Evolutionary conservation across 1,284 basidiomycete genomes (phyloP).

Genomic region (Trametes hirsuta): DNA sequence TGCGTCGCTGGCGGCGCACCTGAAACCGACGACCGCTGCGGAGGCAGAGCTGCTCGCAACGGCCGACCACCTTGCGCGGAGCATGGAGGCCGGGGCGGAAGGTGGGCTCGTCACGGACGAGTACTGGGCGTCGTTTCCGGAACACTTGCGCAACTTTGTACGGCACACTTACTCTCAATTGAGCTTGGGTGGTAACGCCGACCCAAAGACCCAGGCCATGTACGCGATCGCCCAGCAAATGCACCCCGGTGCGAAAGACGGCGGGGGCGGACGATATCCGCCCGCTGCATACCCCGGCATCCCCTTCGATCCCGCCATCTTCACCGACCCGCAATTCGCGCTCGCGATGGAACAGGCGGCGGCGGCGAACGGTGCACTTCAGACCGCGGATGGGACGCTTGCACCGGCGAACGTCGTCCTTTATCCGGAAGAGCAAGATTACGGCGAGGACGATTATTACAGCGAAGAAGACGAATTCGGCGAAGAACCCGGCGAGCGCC

Average conservation of each 20-base stretch:
- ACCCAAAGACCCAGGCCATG: constrained; percentile 57
- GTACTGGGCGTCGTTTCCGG: constrained; percentile 55
- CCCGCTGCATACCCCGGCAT: constrained; percentile 37
- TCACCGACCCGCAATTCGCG: constrained; percentile 57
- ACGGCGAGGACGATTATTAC: constrained; percentile 48
- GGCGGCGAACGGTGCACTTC: constrained; percentile 43
- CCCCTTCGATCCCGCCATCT: constrained; percentile 57
- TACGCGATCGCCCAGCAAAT: constrained; percentile 72
- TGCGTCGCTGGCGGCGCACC: constrained; percentile 39
- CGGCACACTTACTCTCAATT: constrained; percentile 39
- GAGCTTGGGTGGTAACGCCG: constrained; percentile 37
- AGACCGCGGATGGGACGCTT: constrained; percentile 36
- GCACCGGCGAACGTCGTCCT: constrained; percentile 45
- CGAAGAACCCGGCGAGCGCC: constrained; percentile 34
- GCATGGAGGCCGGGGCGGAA: constrained; percentile 50
- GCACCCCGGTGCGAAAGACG: constrained; percentile 51
- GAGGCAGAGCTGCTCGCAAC: constrained; percentile 57
- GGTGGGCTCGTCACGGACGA: constrained; percentile 47
- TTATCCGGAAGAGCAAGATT: constrained; percentile 50
- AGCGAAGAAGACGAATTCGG: constrained; percentile 52
- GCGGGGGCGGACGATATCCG: constrained; percentile 36
- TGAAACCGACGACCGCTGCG: constrained; percentile 42
- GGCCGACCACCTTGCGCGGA: constrained; percentile 58
- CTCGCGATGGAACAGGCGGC: constrained; percentile 57
- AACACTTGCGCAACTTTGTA: constrained; percentile 57